Base-by-base conservation (phyloP, 73 alveolate species). In the Paramecium tetraurelia region DNA sequence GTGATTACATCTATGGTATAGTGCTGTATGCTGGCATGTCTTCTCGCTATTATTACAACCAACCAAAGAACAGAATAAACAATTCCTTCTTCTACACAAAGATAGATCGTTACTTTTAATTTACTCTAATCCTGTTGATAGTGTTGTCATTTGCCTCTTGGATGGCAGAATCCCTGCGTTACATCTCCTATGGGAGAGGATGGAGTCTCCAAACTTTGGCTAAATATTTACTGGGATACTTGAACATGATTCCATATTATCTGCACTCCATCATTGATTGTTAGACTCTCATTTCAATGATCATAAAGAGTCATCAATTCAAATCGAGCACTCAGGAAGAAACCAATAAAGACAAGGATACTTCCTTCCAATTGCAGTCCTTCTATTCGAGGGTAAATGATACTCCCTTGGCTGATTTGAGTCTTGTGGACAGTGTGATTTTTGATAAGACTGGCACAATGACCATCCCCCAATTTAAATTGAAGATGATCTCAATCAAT, bases 381-480 rank as follows among this genome's bases (percentile, higher is more conserved):
- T 22, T 6, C 6, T 63, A 63, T 63, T 63, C 20, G 4, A 63
- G 84, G 14, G 24, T 63, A 1, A 80, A 80, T 44, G 72, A 80
- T 21, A 43, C 90, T 20, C 90, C 70, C 1, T 20, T 80, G 6
- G 90, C 90, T 11, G 90, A 80, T 80, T 43, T 80, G 18, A 43
- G 63, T 41, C 48, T 80, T 5, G 48, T 80, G 0, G 90, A 80
- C 22, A 31, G 90, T 80, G 77, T 41, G 21, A 80, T 80, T 43
- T 80, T 80, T 80, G 90, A 80, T 24, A 80, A 80, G 18, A 80
- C 90, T 6, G 90, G 90, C 10, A 80, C 90, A 9, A 31, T 80
- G 72, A 80, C 90, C 8, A 18, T 48, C 2, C 90, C 90, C 0
- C 1, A 43, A 43, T 80, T 80, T 24, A 80, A 80, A 80, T 44